Evolutionary conservation across 192 early-diverging fungal species (phyloP).

Genomic region (Spinellus fusiger): DNA sequence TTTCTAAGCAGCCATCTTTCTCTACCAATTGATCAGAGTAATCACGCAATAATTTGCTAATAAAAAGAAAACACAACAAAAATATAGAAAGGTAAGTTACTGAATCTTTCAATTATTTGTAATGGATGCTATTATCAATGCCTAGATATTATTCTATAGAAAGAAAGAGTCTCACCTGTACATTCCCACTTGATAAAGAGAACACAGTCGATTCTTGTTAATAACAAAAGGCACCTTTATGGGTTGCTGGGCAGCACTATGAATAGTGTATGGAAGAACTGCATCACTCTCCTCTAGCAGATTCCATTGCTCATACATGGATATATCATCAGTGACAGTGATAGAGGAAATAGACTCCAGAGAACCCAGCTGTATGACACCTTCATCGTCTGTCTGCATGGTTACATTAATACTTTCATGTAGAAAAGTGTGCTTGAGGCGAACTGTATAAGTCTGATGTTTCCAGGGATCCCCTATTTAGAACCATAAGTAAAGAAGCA

Average conservation of each 20-base stretch:
- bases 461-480: conserved; percentile 29
- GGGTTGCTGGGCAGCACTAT: conserved; percentile 8
- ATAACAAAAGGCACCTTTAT: conserved; percentile 15
- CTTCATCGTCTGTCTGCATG: conserved; percentile 32
- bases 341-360: conserved; percentile 10
- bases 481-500: background rate
- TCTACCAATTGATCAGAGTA: background rate
- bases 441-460: conserved; percentile 15
- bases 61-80: background rate
- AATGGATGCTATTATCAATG: too few relatives aligned
- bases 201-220: background rate
- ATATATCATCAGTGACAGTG: background rate
- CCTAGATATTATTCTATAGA: too few relatives aligned
- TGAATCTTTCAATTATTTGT: background rate
- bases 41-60: background rate
- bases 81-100: background rate
- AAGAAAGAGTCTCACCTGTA: background rate
- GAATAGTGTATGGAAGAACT: conserved; percentile 8
- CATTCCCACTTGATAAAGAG: conserved; percentile 8
- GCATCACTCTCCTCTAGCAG: background rate
- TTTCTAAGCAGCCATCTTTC: background rate
- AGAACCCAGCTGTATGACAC: conserved; percentile 30
- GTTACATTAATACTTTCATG: background rate
- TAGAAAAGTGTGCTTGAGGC: conserved; percentile 23
- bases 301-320: background rate